phyloP scores from a whole-genome alignment of 2,329 filamentous ascomycete species.

The Salinomyces thailandicus region DNA sequence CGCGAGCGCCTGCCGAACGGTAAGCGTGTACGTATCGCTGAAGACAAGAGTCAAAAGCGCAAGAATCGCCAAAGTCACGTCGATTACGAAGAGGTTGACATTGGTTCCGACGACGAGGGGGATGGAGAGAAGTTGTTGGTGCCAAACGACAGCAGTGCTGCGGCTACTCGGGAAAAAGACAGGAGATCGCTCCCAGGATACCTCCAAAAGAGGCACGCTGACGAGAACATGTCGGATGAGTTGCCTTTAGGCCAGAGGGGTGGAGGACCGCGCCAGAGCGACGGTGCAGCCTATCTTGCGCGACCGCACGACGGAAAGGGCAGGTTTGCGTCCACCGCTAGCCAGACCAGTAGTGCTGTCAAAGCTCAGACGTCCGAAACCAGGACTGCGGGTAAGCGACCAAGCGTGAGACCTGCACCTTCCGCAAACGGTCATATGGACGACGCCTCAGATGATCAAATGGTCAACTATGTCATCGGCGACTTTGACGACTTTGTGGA shows the following conservation, averaged over 20 bases:
- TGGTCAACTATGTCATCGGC: conserved; percentile 14
- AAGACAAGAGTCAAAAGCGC: conserved; percentile 8
- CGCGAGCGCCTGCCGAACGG: conserved; percentile 25
- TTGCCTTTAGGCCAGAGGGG: conserved; percentile 34
- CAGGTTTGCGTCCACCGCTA: neutral
- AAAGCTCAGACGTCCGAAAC: neutral
- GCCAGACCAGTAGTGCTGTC: conserved; percentile 2
- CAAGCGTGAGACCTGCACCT: conserved; percentile 20
- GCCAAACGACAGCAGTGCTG: conserved; percentile 1
- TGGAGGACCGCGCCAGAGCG: conserved; percentile 15
- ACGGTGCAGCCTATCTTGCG: conserved; percentile 5
- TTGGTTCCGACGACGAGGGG: conserved; percentile 36
- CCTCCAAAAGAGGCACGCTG: conserved; percentile 32
- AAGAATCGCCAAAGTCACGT: conserved; percentile 11
- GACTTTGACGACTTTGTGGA: conserved; percentile 7
- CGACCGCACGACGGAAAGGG: conserved; percentile 3
- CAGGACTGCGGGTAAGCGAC: conserved; percentile 21
- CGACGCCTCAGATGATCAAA: conserved; percentile 25
- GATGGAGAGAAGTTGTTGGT: conserved; percentile 18
- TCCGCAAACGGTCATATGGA: conserved; percentile 20
- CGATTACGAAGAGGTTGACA: conserved; percentile 36
- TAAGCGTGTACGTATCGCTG: conserved; percentile 9
- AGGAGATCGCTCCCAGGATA: conserved; percentile 26
- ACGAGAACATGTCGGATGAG: conserved; percentile 31
- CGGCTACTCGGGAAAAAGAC: conserved; percentile 1